phyloP scores from a whole-genome alignment of 2,329 filamentous ascomycete genomes.

The Drechslerella coelobrocha region DNA sequence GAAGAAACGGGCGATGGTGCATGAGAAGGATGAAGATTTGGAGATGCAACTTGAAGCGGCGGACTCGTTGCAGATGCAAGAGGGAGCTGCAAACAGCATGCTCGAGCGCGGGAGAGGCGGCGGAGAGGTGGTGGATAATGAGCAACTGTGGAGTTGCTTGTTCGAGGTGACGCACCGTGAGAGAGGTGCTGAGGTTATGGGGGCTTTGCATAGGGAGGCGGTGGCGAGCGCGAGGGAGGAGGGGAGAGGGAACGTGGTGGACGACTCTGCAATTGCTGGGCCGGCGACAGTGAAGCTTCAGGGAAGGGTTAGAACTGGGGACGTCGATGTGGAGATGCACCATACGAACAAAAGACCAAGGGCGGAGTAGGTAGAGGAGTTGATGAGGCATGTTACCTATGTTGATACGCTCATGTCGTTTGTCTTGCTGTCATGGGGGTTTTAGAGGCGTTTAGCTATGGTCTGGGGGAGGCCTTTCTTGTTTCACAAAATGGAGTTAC shows the following conservation, averaged over 20 bases:
- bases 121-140: conserved; percentile 78
- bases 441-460: too few relatives aligned
- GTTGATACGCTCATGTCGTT: not conserved
- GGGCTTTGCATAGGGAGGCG: conserved; percentile 59
- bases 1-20: conserved; percentile 20
- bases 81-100: conserved; percentile 70
- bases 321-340: not conserved
- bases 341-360: conserved; percentile 5
- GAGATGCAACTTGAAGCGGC: conserved; percentile 76
- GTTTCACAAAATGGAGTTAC: too few relatives aligned
- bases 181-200: conserved; percentile 21
- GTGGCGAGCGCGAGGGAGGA: conserved; percentile 62
- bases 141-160: conserved; percentile 86
- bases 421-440: not conserved
- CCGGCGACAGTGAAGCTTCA: conserved; percentile 16
- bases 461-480: too few relatives aligned
- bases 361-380: not conserved
- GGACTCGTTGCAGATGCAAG: conserved; percentile 82
- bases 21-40: conserved; percentile 59
- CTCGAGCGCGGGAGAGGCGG: conserved; percentile 73
- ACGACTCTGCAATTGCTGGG: conserved; percentile 18
- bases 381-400: not conserved
- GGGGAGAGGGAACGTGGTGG: conserved; percentile 51
- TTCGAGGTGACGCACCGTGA: conserved; percentile 68
- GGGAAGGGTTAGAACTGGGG: not conserved